phyloP scores from a whole-genome alignment of 108 stramenopile species.

The Discostella pseudostelligera region DNA sequence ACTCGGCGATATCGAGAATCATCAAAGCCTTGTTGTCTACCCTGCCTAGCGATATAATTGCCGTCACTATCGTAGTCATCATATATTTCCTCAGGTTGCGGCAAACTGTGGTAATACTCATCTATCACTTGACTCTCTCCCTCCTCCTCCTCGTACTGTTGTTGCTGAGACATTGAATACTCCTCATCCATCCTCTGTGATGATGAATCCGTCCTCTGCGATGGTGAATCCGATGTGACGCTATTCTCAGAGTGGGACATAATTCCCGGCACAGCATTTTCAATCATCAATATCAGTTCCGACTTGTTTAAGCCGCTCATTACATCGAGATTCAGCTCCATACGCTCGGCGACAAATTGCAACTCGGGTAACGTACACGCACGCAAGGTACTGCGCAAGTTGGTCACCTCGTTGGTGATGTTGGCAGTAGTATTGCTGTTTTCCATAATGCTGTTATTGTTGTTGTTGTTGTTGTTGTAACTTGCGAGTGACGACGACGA shows the following conservation, averaged over 20 bases:
- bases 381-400: constrained; percentile 24
- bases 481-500: not conserved
- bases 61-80: not conserved
- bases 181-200: constrained; percentile 5
- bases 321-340: constrained; percentile 17
- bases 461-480: not conserved
- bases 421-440: not conserved
- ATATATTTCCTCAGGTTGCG: not conserved
- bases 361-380: constrained; percentile 34
- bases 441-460: not conserved
- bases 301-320: constrained; percentile 2
- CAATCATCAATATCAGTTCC: constrained; percentile 31
- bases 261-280: constrained; percentile 23
- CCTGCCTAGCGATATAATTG: not conserved
- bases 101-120: not conserved
- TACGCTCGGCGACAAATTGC: constrained; percentile 32
- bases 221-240: not conserved
- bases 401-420: constrained; percentile 15
- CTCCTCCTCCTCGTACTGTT: constrained; percentile 9
- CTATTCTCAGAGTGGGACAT: not conserved
- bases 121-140: constrained; percentile 3
- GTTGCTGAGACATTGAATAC: constrained; percentile 4
- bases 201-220: not conserved
- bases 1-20: constrained; percentile 7
- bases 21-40: not conserved